Evolutionary conservation across 768 basidiomycete genomes (phyloP).

Genomic region (Boletus insuetus): DNA sequence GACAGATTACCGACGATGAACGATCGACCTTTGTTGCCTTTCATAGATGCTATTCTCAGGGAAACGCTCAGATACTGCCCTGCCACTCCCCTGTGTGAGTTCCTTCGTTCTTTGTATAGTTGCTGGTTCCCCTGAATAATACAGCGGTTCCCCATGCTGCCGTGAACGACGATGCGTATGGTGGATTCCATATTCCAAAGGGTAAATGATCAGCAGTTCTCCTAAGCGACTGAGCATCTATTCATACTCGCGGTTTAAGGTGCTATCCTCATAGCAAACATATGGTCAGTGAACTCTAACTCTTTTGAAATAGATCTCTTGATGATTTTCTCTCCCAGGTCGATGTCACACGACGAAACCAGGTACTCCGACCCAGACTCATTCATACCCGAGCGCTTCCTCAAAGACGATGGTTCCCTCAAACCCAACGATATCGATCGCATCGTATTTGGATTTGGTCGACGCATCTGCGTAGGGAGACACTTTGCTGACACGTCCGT

Average conservation of each 20-base stretch:
- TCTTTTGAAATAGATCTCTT: fast-evolving
- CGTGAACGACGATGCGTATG: slow-evolving; percentile 39
- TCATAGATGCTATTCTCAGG: slow-evolving; percentile 9
- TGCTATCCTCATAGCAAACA: slow-evolving; percentile 3
- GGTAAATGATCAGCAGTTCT: background rate
- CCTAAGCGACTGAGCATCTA: background rate
- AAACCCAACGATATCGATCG: slow-evolving; percentile 7
- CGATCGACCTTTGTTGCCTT: slow-evolving; percentile 11
- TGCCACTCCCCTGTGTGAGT: slow-evolving; percentile 1
- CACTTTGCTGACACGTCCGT: slow-evolving; percentile 20
- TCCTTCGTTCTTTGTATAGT: background rate
- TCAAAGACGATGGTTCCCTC: slow-evolving; percentile 26
- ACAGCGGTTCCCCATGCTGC: slow-evolving; percentile 27
- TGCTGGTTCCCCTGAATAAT: background rate
- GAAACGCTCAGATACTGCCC: slow-evolving; percentile 1
- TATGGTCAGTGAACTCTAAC: slow-evolving; percentile 1
- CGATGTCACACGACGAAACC: slow-evolving; percentile 18
- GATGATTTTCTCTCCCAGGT: background rate
- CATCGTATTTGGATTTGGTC: slow-evolving; percentile 24
- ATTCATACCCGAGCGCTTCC: slow-evolving; percentile 40
- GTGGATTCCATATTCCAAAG: slow-evolving; percentile 49
- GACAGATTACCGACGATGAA: slow-evolving; percentile 1
- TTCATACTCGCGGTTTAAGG: background rate
- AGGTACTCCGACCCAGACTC: slow-evolving; percentile 35
- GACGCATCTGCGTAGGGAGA: slow-evolving; percentile 25